phyloP scores from a whole-genome alignment of 1,284 basidiomycete species.

The Volvariella volvacea region DNA sequence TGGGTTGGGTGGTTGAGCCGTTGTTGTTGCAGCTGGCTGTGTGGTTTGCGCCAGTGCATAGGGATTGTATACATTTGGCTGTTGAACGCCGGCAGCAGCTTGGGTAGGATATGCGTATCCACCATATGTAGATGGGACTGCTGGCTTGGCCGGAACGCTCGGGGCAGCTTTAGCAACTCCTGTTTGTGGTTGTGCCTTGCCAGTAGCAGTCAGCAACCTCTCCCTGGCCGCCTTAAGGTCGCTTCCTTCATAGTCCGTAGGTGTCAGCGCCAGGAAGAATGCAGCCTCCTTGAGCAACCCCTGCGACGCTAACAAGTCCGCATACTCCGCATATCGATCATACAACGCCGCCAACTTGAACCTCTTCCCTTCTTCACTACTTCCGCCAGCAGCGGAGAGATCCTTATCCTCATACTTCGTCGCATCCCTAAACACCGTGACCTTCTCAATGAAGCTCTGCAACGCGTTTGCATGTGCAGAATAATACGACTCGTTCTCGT shows the following conservation, averaged over 20 bases:
- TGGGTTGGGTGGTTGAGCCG: too few species aligned
- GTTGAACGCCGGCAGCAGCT: conserved; percentile 6
- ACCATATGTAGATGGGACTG: conserved; percentile 14
- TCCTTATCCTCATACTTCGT: conserved; percentile 86
- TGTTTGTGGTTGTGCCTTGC: conserved; percentile 22
- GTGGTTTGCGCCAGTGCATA: conserved; percentile 11
- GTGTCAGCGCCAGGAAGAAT: conserved; percentile 77
- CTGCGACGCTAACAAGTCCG: conserved; percentile 86
- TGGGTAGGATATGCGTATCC: conserved; percentile 13
- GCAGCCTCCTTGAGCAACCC: conserved; percentile 83
- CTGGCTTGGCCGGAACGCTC: conserved; percentile 5
- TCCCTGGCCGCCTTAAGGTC: conserved; percentile 63
- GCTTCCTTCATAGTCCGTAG: conserved; percentile 69
- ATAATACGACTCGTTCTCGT: conserved; percentile 55
- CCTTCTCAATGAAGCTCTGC: conserved; percentile 96
- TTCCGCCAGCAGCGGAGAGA: conserved; percentile 35
- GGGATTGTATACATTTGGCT: conserved; percentile 3
- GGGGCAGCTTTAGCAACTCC: conserved; percentile 14
- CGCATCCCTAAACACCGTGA: conserved; percentile 89
- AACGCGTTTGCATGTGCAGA: conserved; percentile 85
- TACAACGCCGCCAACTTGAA: conserved; percentile 88
- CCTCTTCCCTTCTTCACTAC: conserved; percentile 43
- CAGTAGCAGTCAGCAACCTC: conserved; percentile 49
- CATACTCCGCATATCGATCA: conserved; percentile 94
- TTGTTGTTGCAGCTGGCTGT: background rate